A percentile compares a stretch with the other conserved stretches of the same genome.
Evolutionary conservation across 2,329 filamentous ascomycete species (phyloP).

Genomic region (Talaromyces sp.): DNA sequence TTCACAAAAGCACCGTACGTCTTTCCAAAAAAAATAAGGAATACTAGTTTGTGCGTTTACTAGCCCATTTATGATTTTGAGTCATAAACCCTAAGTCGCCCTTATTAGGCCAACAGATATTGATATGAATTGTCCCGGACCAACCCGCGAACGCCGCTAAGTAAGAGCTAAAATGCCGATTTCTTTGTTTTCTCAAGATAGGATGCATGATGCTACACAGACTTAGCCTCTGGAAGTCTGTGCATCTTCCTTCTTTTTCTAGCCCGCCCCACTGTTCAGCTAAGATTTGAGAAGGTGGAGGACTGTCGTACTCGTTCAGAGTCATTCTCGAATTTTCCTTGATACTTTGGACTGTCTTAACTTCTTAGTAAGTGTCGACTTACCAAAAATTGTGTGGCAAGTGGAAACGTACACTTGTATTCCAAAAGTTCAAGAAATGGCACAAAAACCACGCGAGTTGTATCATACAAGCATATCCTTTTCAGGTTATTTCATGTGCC

Average conservation of each 20-base stretch:
- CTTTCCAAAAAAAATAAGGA: neutral
- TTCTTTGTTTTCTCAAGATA: neutral
- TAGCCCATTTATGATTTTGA: neutral
- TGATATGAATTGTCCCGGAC: neutral
- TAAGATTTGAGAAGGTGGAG: neutral
- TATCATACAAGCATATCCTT: neutral
- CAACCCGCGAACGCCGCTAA: neutral
- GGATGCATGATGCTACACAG: neutral
- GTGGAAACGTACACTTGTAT: neutral
- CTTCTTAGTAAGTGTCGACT: too few species aligned
- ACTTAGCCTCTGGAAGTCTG: neutral
- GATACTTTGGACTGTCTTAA: neutral
- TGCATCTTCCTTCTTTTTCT: neutral
- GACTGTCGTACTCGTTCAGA: neutral
- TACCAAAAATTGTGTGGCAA: neutral
- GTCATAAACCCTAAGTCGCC: neutral
- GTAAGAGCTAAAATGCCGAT: neutral
- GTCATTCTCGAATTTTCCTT: neutral
- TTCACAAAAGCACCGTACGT: neutral
- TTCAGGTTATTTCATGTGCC: neutral
- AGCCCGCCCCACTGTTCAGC: conserved; percentile 2
- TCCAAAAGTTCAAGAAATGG: neutral
- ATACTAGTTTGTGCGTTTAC: neutral
- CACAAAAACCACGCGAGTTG: neutral
- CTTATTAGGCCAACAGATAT: neutral